Evolutionary conservation across 768 basidiomycete genomes (phyloP).

Genomic region (Mycena amicta): DNA sequence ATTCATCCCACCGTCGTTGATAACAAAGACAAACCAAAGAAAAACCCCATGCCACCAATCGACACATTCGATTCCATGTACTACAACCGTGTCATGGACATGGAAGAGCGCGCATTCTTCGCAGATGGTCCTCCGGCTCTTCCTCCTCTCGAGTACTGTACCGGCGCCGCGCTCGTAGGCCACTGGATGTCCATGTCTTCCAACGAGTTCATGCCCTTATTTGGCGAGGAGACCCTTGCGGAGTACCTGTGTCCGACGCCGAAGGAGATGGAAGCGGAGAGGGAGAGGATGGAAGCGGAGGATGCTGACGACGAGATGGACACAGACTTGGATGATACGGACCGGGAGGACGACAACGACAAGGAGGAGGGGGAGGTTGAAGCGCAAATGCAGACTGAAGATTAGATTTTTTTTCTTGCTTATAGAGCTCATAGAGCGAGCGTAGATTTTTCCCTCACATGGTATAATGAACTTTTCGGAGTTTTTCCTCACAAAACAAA

Average conservation of each 20-base stretch:
- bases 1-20: background rate
- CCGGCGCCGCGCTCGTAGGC: background rate
- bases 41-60: background rate
- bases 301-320: background rate
- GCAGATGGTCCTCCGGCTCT: background rate
- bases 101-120: background rate
- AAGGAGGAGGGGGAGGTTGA: too few relatives aligned
- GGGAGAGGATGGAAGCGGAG: background rate
- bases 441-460: too few relatives aligned
- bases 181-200: too few relatives aligned
- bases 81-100: background rate
- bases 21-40: background rate
- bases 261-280: background rate
- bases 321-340: too few relatives aligned
- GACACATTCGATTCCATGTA: background rate
- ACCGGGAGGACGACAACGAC: too few relatives aligned
- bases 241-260: background rate
- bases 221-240: background rate
- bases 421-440: too few relatives aligned
- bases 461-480: too few relatives aligned
- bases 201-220: too few relatives aligned
- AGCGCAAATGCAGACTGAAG: too few relatives aligned
- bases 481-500: too few relatives aligned
- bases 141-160: background rate
- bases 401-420: too few relatives aligned